Base-by-base conservation (phyloP, 345 rosid species). In the Melastoma malabathricum region DNA sequence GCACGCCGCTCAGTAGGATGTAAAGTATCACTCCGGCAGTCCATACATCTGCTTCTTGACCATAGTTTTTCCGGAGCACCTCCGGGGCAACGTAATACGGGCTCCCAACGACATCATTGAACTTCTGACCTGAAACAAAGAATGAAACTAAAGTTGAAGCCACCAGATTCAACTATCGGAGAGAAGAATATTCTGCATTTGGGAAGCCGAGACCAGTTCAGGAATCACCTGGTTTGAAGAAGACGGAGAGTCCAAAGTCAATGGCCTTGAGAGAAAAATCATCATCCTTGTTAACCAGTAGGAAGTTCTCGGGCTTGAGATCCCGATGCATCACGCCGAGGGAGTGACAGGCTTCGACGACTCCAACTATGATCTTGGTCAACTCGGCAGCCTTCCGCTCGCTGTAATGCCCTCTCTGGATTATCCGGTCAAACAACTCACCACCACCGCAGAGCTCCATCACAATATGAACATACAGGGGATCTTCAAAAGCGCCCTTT, bases 261-360 rank as follows among this genome's bases (percentile, higher is more conserved):
- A 90, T 90, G 68, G 98, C 96, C 64, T 90, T 90, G 55, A 90
- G 96, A 15, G 96, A 82, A 77, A 90, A 86, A 72, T 90, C 97
- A 62, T 89, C 89, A 55, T 89, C 97, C 76, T 80, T 89, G 70
- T 90, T 84, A 60, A 90, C 96, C 77, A 90, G 67, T 83, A 90
- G 72, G 77, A 90, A 90, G 54, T 90, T 90, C 75, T 90, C 96
- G 2, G 98, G 98, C 79, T 90, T 90, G 45, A 90, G 77, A 70
- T 90, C 98, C 76, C 98, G 75, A 64, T 90, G 98, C 98, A 90
- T 90, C 56, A 90, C 98, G 48, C 98, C 92, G 20, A 90, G 94
- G 1, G 98, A 90, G 57, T 90, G 96, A 52, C 98, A 90, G 17
- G 94, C 78, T 82, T 84, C 96, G 47, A 90, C 96, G 52, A 90